Conservation (phyloP, 176 grass and related monocot genomes). For the Tillandsia leiboldiana region DNA sequence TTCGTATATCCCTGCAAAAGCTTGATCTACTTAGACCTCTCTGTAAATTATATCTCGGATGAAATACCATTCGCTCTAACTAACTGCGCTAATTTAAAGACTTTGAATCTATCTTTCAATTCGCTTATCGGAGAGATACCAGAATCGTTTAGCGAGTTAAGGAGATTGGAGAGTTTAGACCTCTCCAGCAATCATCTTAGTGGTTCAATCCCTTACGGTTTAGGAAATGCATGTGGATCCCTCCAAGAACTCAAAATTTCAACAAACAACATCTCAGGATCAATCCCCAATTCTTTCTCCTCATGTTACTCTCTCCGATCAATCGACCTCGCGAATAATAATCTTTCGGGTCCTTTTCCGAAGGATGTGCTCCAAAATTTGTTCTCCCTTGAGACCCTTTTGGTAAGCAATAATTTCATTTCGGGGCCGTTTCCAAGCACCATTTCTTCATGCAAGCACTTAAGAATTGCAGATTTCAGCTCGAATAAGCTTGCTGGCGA, state of each 20-base stretch:
- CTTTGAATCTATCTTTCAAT: slow-evolving; percentile 72
- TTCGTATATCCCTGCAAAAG: slow-evolving; percentile 25
- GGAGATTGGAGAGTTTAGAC: slow-evolving; percentile 50
- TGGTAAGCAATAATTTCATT: slow-evolving; percentile 87
- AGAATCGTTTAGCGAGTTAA: slow-evolving; percentile 25
- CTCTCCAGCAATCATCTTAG: slow-evolving; percentile 56
- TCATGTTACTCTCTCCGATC: slow-evolving; percentile 46
- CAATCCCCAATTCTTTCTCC: slow-evolving; percentile 52
- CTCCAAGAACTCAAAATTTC: slow-evolving; percentile 42
- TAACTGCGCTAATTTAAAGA: slow-evolving; percentile 36
- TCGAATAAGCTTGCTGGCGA: slow-evolving; percentile 61
- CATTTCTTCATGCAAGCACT: slow-evolving; percentile 29
- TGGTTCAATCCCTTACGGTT: slow-evolving; percentile 34
- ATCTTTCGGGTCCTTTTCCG: slow-evolving; percentile 45
- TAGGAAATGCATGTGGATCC: slow-evolving; percentile 48
- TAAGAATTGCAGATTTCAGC: slow-evolving; percentile 73
- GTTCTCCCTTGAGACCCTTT: slow-evolving; percentile 46
- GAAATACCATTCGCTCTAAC: slow-evolving; percentile 50
- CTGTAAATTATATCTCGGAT: slow-evolving; percentile 44
- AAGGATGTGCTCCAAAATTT: slow-evolving; percentile 49
- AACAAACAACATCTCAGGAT: slow-evolving; percentile 65
- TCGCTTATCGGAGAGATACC: slow-evolving; percentile 43
- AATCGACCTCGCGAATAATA: slow-evolving; percentile 72
- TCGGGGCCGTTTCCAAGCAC: slow-evolving; percentile 53
- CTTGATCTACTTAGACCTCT: slow-evolving; percentile 50